Percentiles rank a stretch among this genome's conserved stretches.
Conservation (phyloP, 257 asterid species). For the Solanum dulcamara region DNA sequence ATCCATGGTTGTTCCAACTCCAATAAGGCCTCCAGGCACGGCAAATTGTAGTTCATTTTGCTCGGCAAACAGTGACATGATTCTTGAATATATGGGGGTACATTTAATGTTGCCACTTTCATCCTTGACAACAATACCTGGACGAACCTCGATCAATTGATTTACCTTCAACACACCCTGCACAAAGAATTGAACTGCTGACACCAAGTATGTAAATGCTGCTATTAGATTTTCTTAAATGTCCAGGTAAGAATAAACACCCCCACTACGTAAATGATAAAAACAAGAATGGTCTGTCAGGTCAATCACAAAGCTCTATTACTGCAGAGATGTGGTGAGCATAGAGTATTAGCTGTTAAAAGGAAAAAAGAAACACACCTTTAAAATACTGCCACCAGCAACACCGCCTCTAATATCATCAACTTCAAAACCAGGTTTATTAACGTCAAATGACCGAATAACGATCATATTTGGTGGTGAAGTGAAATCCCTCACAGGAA, state of each 20-base stretch:
- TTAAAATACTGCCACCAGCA: slow-evolving; percentile 97
- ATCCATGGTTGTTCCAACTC: slow-evolving; percentile 98
- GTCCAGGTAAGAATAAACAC: background rate
- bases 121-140: slow-evolving; percentile 92
- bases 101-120: slow-evolving; percentile 79
- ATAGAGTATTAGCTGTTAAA: background rate
- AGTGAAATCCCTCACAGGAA: slow-evolving; percentile 76
- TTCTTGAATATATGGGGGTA: slow-evolving; percentile 91
- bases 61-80: slow-evolving; percentile 84
- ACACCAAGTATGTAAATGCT: background rate
- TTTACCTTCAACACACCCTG: slow-evolving; percentile 95
- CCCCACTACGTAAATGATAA: background rate
- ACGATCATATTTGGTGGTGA: slow-evolving; percentile 97
- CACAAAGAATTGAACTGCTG: slow-evolving; percentile 10
- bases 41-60: slow-evolving; percentile 94
- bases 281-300: background rate
- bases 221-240: background rate
- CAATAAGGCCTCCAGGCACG: slow-evolving; percentile 98
- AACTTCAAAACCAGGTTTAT: slow-evolving; percentile 96
- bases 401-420: slow-evolving; percentile 97
- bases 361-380: slow-evolving; percentile 30
- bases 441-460: slow-evolving; percentile 93
- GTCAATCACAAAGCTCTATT: background rate
- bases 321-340: background rate
- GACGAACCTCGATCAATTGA: slow-evolving; percentile 92